phyloP scores from a whole-genome alignment of 768 basidiomycete species.

The Hygrophorus russula region DNA sequence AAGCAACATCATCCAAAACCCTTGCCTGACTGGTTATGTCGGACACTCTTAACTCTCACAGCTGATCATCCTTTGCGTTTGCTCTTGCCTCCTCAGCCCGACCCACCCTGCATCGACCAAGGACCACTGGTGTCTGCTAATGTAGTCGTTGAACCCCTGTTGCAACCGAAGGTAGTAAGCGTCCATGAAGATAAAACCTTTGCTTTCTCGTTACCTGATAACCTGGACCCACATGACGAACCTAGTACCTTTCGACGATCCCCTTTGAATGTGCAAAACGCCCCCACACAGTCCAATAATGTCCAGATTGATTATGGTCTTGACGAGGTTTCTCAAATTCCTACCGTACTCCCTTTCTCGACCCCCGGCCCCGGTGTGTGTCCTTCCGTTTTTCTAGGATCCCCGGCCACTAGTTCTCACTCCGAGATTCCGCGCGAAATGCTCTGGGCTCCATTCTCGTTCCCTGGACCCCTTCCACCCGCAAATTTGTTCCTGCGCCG shows the following conservation, averaged over 20 bases:
- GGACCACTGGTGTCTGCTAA: not conserved
- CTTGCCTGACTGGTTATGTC: conserved; percentile 46
- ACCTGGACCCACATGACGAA: no score
- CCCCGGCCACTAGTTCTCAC: no score
- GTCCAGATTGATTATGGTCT: not conserved
- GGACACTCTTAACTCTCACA: conserved; percentile 37
- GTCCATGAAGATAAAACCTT: no score
- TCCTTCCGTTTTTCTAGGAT: not conserved
- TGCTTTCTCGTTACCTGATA: no score
- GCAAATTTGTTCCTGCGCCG: no score
- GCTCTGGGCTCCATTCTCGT: conserved; percentile 7
- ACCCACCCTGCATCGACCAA: not conserved
- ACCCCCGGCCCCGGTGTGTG: conserved; percentile 17
- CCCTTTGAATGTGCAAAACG: not conserved
- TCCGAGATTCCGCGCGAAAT: no score
- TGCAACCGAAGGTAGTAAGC: no score
- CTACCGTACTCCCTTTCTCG: conserved; percentile 14
- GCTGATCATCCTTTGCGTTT: conserved; percentile 35
- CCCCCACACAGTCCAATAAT: not conserved
- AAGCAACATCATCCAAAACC: conserved; percentile 14
- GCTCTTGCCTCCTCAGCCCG: conserved; percentile 19
- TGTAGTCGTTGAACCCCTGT: no score
- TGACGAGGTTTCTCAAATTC: not conserved
- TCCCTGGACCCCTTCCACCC: conserved; percentile 6
- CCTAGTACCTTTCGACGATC: conserved; percentile 8